phyloP scores from a whole-genome alignment of 208 protist species.

The Crithidia fasciculata region DNA sequence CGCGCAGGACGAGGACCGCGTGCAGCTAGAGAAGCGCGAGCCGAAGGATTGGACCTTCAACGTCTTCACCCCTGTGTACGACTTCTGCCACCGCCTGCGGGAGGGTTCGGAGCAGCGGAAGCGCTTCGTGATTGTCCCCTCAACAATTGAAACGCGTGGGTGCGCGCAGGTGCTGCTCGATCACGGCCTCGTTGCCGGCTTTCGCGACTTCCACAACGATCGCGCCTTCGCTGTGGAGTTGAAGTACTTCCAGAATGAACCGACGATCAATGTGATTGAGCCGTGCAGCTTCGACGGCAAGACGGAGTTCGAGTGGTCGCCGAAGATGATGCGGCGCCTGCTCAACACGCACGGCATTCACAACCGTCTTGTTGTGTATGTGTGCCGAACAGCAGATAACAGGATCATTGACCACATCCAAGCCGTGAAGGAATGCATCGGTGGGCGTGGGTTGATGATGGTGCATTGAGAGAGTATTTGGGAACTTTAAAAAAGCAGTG shows the following conservation, averaged over 20 bases:
- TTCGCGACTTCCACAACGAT: slow-evolving; percentile 93
- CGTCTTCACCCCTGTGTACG: slow-evolving; percentile 83
- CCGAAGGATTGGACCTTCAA: slow-evolving; percentile 77
- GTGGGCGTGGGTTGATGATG: slow-evolving; percentile 90
- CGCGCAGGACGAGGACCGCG: slow-evolving; percentile 75
- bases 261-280: slow-evolving; percentile 89
- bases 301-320: slow-evolving; percentile 93
- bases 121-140: slow-evolving; percentile 90
- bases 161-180: slow-evolving; percentile 88
- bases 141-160: slow-evolving; percentile 86
- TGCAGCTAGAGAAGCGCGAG: slow-evolving; percentile 86
- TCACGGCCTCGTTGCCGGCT: slow-evolving; percentile 88
- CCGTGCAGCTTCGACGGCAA: slow-evolving; percentile 87
- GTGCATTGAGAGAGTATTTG: slow-evolving; percentile 53
- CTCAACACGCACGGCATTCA: slow-evolving; percentile 88
- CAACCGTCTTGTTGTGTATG: slow-evolving; percentile 87
- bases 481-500: neutral
- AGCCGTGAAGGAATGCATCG: slow-evolving; percentile 86
- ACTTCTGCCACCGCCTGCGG: slow-evolving; percentile 90
- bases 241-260: slow-evolving; percentile 92
- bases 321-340: slow-evolving; percentile 91
- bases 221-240: slow-evolving; percentile 91
- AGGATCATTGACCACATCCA: slow-evolving; percentile 91
- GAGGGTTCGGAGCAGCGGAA: slow-evolving; percentile 89
- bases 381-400: slow-evolving; percentile 87